phyloP scores from a whole-genome alignment of 1,284 basidiomycete genomes.

The Ganoderma multipileum region DNA sequence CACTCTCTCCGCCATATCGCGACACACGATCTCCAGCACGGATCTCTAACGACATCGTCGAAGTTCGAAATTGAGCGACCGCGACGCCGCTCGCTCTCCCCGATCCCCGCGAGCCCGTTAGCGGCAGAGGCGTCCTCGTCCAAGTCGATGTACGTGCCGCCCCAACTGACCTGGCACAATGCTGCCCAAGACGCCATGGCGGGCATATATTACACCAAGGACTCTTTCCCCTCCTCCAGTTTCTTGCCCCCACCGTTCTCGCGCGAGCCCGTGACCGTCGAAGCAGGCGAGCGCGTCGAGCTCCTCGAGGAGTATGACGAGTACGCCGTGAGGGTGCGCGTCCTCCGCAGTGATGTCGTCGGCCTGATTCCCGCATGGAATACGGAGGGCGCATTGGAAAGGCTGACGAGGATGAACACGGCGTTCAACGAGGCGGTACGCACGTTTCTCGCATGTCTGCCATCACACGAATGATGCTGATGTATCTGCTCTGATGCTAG shows the following conservation, averaged over 20 bases:
- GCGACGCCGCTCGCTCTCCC: constrained; percentile 25
- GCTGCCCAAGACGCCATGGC: constrained; percentile 36
- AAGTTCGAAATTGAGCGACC: constrained; percentile 29
- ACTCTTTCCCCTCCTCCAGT: constrained; percentile 36
- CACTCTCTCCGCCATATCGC: constrained; percentile 13
- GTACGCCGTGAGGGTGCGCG: constrained; percentile 36
- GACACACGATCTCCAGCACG: constrained; percentile 23
- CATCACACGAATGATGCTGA: background rate
- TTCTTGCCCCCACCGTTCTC: constrained; percentile 35
- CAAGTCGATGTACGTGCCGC: constrained; percentile 23
- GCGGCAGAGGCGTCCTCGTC: constrained; percentile 9
- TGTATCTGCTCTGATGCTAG: constrained; percentile 13
- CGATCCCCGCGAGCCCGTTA: constrained; percentile 11
- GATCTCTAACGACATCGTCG: constrained; percentile 25
- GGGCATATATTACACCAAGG: constrained; percentile 39
- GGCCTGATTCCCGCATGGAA: constrained; percentile 40
- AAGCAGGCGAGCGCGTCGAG: constrained; percentile 34
- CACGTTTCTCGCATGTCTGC: constrained; percentile 8
- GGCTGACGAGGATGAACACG: constrained; percentile 41
- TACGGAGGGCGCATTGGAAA: constrained; percentile 39
- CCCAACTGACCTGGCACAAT: constrained; percentile 30
- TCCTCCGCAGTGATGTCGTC: constrained; percentile 30
- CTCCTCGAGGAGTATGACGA: constrained; percentile 37
- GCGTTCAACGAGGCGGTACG: constrained; percentile 42
- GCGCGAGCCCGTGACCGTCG: constrained; percentile 37